Conservation (phyloP, 179 eudicot species). For the Gypsophila paniculata region DNA sequence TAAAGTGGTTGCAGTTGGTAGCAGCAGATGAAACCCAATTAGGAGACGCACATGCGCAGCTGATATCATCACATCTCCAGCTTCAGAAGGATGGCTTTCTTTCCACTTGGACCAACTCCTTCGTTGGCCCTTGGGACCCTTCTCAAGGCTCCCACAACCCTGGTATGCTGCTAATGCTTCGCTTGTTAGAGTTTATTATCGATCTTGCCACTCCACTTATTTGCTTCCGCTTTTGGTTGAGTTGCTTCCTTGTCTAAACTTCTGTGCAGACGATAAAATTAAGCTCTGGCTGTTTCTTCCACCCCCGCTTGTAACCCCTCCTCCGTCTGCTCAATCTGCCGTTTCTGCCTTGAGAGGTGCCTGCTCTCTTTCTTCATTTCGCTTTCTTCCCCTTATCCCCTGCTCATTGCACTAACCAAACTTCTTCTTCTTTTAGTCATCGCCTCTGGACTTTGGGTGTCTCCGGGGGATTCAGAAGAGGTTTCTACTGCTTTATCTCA, state of each 20-base stretch:
- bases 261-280: slow-evolving; percentile 44
- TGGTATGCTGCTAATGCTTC: no score
- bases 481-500: slow-evolving; percentile 83
- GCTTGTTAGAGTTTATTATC: no score
- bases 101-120: slow-evolving; percentile 85
- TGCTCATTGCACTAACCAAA: no score
- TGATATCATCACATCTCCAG: slow-evolving; percentile 77
- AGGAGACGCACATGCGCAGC: slow-evolving; percentile 26
- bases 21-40: no score
- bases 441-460: slow-evolving; percentile 87
- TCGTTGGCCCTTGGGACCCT: slow-evolving; percentile 99
- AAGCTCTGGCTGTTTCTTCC: slow-evolving; percentile 98
- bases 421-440: slow-evolving; percentile 53
- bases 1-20: slow-evolving; percentile 77
- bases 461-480: slow-evolving; percentile 98
- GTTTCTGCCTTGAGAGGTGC: slow-evolving; percentile 74
- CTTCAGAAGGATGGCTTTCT: slow-evolving; percentile 87
- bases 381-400: not conserved
- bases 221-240: not conserved
- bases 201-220: not conserved
- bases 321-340: slow-evolving; percentile 65
- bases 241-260: no score
- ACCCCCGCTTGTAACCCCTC: slow-evolving; percentile 59
- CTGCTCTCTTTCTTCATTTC: not conserved
- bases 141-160: slow-evolving; percentile 96